Conservation (phyloP, 768 basidiomycete genomes). For the Udeniomyces megalosporus region DNA sequence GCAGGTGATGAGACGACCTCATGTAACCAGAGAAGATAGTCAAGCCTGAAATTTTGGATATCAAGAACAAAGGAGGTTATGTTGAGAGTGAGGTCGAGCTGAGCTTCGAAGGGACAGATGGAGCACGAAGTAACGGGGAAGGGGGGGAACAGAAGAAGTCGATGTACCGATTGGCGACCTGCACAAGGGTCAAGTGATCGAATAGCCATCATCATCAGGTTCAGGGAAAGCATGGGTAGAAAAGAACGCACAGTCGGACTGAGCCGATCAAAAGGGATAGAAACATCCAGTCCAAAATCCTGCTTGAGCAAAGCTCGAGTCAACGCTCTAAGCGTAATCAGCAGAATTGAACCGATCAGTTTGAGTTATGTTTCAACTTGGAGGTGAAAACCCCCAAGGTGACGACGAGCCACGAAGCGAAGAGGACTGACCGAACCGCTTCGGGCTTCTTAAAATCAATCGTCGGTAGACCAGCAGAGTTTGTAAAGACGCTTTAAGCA, state of each 20-base stretch:
- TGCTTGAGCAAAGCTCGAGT: slow-evolving; percentile 60
- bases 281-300: slow-evolving; percentile 52
- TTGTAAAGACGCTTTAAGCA: no score
- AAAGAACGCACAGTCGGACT: slow-evolving; percentile 60
- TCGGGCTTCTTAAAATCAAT: slow-evolving; percentile 53
- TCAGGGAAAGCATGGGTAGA: neutral
- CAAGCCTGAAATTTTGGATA: slow-evolving; percentile 41
- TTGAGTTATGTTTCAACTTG: neutral
- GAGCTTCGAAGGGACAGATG: neutral
- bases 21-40: slow-evolving; percentile 74
- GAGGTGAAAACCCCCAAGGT: neutral
- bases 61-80: neutral
- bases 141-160: neutral
- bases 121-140: neutral
- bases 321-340: slow-evolving; percentile 40
- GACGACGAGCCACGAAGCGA: no score
- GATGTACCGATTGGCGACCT: slow-evolving; percentile 25
- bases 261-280: slow-evolving; percentile 52
- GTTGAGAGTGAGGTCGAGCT: neutral
- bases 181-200: neutral
- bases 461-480: no score
- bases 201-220: neutral
- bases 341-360: neutral
- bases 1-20: neutral
- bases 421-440: slow-evolving; percentile 47